A percentile compares a stretch with the other conserved stretches of the same genome.
phyloP scores from a whole-genome alignment of 139 green algal species.

The Chlorella vulgaris region DNA sequence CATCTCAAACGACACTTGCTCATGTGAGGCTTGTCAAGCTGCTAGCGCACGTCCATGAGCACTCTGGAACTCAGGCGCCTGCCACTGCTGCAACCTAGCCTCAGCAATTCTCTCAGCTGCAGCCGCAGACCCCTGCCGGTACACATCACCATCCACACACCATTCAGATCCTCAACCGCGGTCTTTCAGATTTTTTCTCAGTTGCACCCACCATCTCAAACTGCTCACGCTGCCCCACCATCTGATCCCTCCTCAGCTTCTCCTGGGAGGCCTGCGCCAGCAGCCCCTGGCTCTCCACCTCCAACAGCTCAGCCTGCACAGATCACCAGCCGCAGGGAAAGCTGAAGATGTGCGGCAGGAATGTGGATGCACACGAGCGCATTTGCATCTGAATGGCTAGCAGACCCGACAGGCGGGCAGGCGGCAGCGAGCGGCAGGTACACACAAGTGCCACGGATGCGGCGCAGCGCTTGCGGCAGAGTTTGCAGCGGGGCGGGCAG shows the following conservation, averaged over 20 bases:
- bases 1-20: too few relatives aligned
- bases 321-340: background rate
- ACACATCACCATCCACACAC: background rate
- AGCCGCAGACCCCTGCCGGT: background rate
- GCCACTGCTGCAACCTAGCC: too few relatives aligned
- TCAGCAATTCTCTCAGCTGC: too few relatives aligned
- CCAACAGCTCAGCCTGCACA: slow-evolving; percentile 23
- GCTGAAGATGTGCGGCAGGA: background rate
- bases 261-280: slow-evolving; percentile 21
- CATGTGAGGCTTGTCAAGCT: too few relatives aligned
- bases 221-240: background rate
- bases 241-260: slow-evolving; percentile 23
- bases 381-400: too few relatives aligned
- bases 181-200: background rate
- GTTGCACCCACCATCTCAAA: background rate
- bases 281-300: slow-evolving; percentile 27
- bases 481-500: too few relatives aligned
- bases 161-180: background rate
- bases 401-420: too few relatives aligned
- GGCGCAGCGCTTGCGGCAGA: too few relatives aligned
- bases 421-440: too few relatives aligned
- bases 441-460: too few relatives aligned
- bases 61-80: too few relatives aligned
- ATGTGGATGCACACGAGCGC: background rate
- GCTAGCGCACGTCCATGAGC: too few relatives aligned